Base-by-base conservation (phyloP, 345 rosid species). In the Aquilaria yunnanensis region DNA sequence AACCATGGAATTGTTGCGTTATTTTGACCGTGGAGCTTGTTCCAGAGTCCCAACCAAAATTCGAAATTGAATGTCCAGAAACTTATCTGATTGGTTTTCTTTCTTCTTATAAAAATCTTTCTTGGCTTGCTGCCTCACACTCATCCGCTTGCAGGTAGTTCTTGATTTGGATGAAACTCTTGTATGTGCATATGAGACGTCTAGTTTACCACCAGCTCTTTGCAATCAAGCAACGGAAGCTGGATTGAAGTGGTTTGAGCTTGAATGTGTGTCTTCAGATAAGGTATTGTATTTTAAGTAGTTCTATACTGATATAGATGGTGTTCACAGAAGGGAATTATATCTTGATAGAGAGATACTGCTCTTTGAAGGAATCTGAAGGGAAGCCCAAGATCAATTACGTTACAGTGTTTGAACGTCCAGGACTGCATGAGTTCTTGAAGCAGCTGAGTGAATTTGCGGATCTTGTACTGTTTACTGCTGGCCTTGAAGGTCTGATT, bases 81-180 rank as follows among this genome's bases (percentile, higher is more conserved):
- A 49, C 6, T 3, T 49, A 11, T 49, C 52, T 11, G 16, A 4
- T 5, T 49, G 10, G 5, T 49, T 52, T 30, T 9, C 14, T 29
- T 30, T n/a, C 32, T 59, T 11, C 32, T 54, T 37, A 16, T 2
- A 12, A 23, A 30, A 31, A 13, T 32, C 32, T 29, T 47, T 64
- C 47, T 37, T 37, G 43, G 43, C 7, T 37, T 37, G 34, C 11
- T 31, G 60, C 13, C 47, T 54, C 16, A 69, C 29, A 32, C 32
- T 6, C 12, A 32, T 47, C 50, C 46, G 32, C 31, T 45, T 79
- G 63, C 79, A 95, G 99, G 97, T 95, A 47, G 99, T 95, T 75
- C 89, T 95, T 10, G 99, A 95, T 70, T 83, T 95, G 81, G 99
- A 95, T 70, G 99, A 95, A 74, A 95, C 98, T 45, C 80, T 95